phyloP scores from a whole-genome alignment of 2,329 filamentous ascomycete species.

The Talaromyces albobiverticillius region DNA sequence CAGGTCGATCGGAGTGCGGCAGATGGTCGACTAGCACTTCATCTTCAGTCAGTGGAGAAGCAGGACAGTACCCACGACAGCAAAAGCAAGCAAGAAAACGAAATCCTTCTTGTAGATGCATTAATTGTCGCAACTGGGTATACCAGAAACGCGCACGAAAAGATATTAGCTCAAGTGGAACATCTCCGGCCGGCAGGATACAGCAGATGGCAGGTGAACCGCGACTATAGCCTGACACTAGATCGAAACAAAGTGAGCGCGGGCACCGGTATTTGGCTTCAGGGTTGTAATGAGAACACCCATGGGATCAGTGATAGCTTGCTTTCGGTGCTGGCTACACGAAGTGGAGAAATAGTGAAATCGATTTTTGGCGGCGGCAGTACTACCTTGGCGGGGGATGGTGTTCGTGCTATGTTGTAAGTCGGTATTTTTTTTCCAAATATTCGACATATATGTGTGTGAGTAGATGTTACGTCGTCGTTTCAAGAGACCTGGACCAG shows the following conservation, averaged over 20 bases:
- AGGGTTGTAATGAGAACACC: conserved; percentile 89
- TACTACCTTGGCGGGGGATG: not conserved
- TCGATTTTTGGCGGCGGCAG: conserved; percentile 61
- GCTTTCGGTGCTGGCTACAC: conserved; percentile 71
- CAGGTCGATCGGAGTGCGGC: conserved; percentile 55
- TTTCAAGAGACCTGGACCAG: no score
- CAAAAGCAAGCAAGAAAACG: conserved; percentile 42
- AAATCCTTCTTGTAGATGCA: conserved; percentile 71
- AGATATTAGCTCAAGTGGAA: conserved; percentile 67
- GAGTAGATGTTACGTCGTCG: not conserved
- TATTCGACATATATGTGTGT: not conserved
- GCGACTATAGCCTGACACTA: conserved; percentile 78
- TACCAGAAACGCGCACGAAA: conserved; percentile 70
- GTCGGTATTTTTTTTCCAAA: no score
- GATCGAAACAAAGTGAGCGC: conserved; percentile 64
- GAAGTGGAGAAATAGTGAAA: conserved; percentile 74
- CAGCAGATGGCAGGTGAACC: conserved; percentile 62
- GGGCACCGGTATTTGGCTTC: conserved; percentile 81
- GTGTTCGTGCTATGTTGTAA: conserved; percentile 6
- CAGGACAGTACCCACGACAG: conserved; percentile 25
- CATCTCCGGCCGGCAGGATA: conserved; percentile 61
- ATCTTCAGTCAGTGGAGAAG: conserved; percentile 51
- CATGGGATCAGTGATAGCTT: conserved; percentile 85
- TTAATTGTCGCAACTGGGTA: conserved; percentile 90
- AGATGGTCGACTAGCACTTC: conserved; percentile 56